phyloP scores from a whole-genome alignment of 495 filamentous ascomycete species.

The Xylaria sp. region DNA sequence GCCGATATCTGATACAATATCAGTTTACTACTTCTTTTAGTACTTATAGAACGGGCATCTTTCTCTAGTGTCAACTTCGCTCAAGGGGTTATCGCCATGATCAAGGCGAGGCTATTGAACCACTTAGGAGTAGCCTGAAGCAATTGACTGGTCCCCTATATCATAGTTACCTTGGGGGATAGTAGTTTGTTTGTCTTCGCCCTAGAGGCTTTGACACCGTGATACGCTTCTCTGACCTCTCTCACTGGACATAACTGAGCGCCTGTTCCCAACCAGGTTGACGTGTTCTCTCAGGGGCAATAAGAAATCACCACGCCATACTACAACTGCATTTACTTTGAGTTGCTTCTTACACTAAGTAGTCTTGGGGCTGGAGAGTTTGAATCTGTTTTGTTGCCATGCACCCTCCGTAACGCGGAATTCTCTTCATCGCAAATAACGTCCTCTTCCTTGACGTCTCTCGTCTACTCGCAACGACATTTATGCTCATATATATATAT shows the following conservation, averaged over 20 bases:
- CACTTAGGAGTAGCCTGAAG: not conserved
- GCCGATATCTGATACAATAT: not conserved
- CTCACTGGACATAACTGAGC: not conserved
- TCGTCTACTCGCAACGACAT: not conserved
- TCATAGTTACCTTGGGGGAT: not conserved
- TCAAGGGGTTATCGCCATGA: not conserved
- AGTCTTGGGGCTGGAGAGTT: too few species aligned
- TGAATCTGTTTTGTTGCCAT: not conserved
- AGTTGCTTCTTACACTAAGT: too few species aligned
- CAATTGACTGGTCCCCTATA: not conserved
- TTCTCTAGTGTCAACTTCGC: not conserved
- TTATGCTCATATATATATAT: not conserved
- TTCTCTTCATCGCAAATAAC: not conserved
- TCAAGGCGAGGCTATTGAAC: not conserved
- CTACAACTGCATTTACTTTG: not conserved
- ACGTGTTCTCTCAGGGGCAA: not conserved
- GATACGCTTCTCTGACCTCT: not conserved
- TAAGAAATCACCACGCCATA: not conserved
- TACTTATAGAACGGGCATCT: not conserved
- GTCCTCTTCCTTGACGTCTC: not conserved
- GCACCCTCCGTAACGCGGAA: not conserved
- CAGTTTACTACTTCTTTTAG: not conserved
- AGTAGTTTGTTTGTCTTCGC: not conserved
- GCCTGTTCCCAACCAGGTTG: not conserved
- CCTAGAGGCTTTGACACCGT: not conserved